Conservation (phyloP, 116 monocot genomes). For the Dioscorea cayenensis region DNA sequence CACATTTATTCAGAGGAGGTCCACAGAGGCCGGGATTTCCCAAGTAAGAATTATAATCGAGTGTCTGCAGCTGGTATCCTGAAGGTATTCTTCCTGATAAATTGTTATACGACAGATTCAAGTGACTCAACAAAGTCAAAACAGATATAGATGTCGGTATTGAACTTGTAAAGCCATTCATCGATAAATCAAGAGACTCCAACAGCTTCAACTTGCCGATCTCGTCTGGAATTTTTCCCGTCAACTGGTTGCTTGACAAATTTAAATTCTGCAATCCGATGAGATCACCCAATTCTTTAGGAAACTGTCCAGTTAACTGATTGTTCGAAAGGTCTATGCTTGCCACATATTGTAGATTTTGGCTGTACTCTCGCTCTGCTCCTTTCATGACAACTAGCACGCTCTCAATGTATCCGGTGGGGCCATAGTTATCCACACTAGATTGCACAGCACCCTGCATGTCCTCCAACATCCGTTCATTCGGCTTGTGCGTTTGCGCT, state of each 20-base stretch:
- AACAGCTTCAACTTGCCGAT: neutral
- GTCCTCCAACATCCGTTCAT: neutral
- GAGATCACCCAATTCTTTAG: constrained; percentile 7
- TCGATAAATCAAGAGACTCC: constrained; percentile 13
- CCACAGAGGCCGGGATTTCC: constrained; percentile 20
- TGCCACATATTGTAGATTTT: neutral
- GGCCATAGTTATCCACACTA: neutral
- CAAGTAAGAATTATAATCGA: constrained; percentile 5
- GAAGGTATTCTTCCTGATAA: constrained; percentile 16
- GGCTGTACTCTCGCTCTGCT: neutral
- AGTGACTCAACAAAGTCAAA: neutral
- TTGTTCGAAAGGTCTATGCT: constrained; percentile 17
- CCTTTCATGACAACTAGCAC: neutral
- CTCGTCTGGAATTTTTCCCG: neutral
- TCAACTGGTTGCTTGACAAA: constrained; percentile 12
- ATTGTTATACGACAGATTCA: constrained; percentile 8
- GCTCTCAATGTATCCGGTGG: neutral
- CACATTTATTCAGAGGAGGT: neutral
- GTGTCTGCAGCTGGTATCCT: constrained; percentile 12
- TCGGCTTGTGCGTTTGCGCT: neutral
- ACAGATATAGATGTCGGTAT: constrained; percentile 1
- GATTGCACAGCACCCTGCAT: neutral
- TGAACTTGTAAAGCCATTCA: neutral
- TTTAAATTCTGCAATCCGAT: constrained; percentile 8
- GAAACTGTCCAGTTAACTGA: constrained; percentile 4